Evolutionary conservation across 202 grass and related monocot species (phyloP).

Genomic region (Sporobolus alterniflorus): DNA sequence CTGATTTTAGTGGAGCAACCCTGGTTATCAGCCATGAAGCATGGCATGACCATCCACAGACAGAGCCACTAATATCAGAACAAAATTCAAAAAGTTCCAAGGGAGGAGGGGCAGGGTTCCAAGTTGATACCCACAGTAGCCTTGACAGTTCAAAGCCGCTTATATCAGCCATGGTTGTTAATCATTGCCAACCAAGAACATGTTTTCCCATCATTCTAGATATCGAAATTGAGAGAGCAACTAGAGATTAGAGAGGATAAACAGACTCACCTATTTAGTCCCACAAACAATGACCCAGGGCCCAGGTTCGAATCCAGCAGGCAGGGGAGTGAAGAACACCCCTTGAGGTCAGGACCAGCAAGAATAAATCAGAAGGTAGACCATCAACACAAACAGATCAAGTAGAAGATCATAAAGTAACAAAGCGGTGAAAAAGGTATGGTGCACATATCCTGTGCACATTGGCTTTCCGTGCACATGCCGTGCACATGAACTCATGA

Average conservation of each 20-base stretch:
- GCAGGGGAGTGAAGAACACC: background rate
- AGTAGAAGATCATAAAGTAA: background rate
- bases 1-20: background rate
- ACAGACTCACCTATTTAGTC: background rate
- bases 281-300: background rate
- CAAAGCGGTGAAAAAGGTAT: background rate
- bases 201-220: background rate
- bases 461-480: too few relatives aligned
- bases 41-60: constrained; percentile 25
- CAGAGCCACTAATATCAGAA: constrained; percentile 1
- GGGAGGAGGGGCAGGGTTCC: background rate
- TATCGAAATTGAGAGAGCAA: background rate
- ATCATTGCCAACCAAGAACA: background rate
- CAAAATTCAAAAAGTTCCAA: background rate
- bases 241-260: background rate
- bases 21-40: constrained; percentile 35
- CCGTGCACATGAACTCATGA: too few relatives aligned
- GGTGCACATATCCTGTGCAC: too few relatives aligned
- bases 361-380: background rate
- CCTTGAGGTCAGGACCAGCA: background rate
- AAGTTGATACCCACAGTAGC: background rate
- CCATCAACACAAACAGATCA: background rate
- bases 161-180: background rate
- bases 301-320: background rate
- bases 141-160: background rate